Evolutionary conservation across 345 rosid species (phyloP), one percentile per base, ranked within the genome.

Genomic region (Combretum micranthum): DNA sequence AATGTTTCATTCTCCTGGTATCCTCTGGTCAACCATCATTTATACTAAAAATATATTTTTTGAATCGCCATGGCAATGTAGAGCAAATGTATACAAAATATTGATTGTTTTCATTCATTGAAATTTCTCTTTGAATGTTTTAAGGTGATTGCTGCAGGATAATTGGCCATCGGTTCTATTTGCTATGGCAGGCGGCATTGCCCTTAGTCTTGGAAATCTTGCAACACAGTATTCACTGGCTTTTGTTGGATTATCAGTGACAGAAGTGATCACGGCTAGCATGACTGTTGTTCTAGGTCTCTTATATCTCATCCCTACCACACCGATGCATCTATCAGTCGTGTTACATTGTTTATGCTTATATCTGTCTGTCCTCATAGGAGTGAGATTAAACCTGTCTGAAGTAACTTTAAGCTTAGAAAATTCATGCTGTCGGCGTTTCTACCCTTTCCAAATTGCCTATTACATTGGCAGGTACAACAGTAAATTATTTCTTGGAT

Each of bases 131-230:
- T 20, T 58, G 53, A 68, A 52, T 55, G 15, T 47, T 59, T 20
- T 15, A 15, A n/a, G 44, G 53, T 66, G 16, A 49, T 53, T 52
- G 57, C 39, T 32, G 55, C 79, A 77, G 74, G 88, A 81, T 46
- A 90, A 83, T 50, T 90, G 93, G 93, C 86, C 93, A 0, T 83
- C 80, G 0, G 80, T 83, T 63, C 57, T 83, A 79, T 87, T 87
- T 71, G 90, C 97, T 39, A 69, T 83, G 83, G 88, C 71, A 6
- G 88, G 94, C 57, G 94, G 94, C 42, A 64, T 83, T 51, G 73
- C 77, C 64, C 79, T 87, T 25, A 78, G 89, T 79, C 45, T 90
- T 10, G 97, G 96, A 53, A 87, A 87, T 66, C 63, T 90, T 22
- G 71, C 82, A 47, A 75, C 94, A 23, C 96, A 83, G 53, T 87